Evolutionary conservation across 768 basidiomycete genomes (phyloP), one percentile per base, ranked within the genome.

Genomic region (Leucosporidium yakuticum): DNA sequence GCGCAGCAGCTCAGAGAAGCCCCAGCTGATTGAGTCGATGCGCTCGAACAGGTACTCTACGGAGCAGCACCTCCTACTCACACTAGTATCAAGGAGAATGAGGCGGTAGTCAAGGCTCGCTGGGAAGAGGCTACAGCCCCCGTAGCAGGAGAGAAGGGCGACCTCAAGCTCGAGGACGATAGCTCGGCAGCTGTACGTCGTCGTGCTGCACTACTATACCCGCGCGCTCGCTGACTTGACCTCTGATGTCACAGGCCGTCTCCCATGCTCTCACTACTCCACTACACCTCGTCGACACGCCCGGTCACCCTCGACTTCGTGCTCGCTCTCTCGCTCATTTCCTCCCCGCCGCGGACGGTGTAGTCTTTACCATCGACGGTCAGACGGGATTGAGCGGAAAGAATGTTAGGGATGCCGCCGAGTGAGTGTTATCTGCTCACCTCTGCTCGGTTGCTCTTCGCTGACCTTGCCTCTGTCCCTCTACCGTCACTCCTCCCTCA

Each of bases 301-400:
- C 74, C 14, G 74, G 74, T 4, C 74, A 75, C 60, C 66, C 73
- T 20, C 74, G 74, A 4, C 63, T 75, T 2, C 73, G 74, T 32
- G 69, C 74, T 5, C 73, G 73, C 20, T 51, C 69, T 7, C 73
- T 75, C 47, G 71, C 74, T n/a, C 74, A 74, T 53, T 65, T 68
- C 63, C 69, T 75, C 14, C 70, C 73, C 0, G 59, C 73, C 0
- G 73, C 74, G 0, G 66, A 68, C 32, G 73, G 73, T 11, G 29
- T 75, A 34, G 67, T 75, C 64, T 75, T 72, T 53, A 56, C 62
- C 7, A 62, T 75, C 31, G 74, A 75, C 27, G 71, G 60, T 8
- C 34, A 20, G 19, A 9, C 27, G 0, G 68, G 71, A 1, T 25
- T 73, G n/a, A 64, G 63, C 4, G 67, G 67, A 5, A 73, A 69